Base-by-base conservation (phyloP, 2,329 filamentous ascomycete genomes). In the Lecanicillium sp. region DNA sequence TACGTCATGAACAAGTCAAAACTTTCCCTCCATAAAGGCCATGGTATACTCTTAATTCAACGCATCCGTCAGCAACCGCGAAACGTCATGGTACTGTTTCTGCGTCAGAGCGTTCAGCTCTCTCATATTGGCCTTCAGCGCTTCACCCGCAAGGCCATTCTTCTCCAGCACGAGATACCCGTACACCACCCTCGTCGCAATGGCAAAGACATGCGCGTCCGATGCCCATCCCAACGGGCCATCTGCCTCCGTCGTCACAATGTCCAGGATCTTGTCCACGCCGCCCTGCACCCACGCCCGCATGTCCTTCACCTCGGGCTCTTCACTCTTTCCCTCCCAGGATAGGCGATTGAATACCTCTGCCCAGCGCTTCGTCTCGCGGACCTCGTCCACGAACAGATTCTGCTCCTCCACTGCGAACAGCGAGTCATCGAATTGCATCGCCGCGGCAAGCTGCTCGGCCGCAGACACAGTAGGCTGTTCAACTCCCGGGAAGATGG, bases 401-500 rank as follows among this genome's bases (percentile, higher is more conserved):
- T 98, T 98, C 62, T 95, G 90, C 62, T 94, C 90, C 66, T 98
- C 93, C 48, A 89, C 77, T 1, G 79, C 84, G 62, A 98, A 98
- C 1, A 98, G 77, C 3, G 83, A 74, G 53, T 82, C 78, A 59
- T 87, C 78, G 56, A 75, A 70, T 48, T 68, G 65, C 58, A 80
- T 62, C 4, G 77, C 74, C 8, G 61, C 53, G 3, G 59, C 52
- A 17, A 83, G 66, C 49, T 74, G 69, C 1, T 55, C 43, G 20
- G 60, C 58, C 0, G 70, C 67, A 0, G 68, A 43, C 5, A 55
- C 27, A 27, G 19, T 54, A 40, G 27, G 47, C 44, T 37, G 43
- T n/a, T n/a, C n/a, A n/a, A n/a, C n/a, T n/a, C n/a, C 44, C 23
- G 15, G 47, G 19, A 29, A 30, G 50, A 51, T 52, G 49, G 51